These are phyloP conservation scores for Suillus luteus DNA, from an alignment of 768 basidiomycete species.

Conservation along the genomic window DNA sequence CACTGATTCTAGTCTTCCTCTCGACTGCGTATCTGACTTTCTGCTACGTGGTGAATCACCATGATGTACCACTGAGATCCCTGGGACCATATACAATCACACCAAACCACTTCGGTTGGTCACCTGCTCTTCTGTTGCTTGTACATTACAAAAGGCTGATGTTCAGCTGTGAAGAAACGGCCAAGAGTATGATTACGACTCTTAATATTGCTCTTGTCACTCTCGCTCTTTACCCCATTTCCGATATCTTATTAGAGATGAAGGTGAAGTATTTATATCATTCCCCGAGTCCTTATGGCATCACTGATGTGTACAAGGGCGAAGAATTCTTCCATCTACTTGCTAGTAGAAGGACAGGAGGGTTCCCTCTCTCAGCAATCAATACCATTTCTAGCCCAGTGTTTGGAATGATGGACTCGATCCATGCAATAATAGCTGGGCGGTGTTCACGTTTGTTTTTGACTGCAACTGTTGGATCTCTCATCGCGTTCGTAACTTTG, in stretches of 20 bases:
- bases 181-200: conserved; percentile 31
- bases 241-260: conserved; percentile 19
- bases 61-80: conserved; percentile 27
- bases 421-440: conserved; percentile 20
- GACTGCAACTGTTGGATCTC: conserved; percentile 19
- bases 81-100: conserved; percentile 25
- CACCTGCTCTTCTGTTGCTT: neutral
- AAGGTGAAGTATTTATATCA: conserved; percentile 15
- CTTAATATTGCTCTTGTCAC: conserved; percentile 32
- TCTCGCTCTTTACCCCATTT: conserved; percentile 30
- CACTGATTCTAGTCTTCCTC: conserved; percentile 27
- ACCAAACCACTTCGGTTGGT: conserved; percentile 24
- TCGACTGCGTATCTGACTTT: conserved; percentile 33
- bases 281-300: neutral
- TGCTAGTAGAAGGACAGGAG: conserved; percentile 7
- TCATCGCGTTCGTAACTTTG: conserved; percentile 22
- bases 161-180: conserved; percentile 20
- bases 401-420: conserved; percentile 20
- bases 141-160: neutral
- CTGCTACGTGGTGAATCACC: conserved; percentile 29
- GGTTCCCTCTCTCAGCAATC: conserved; percentile 28
- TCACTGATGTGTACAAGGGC: conserved; percentile 15
- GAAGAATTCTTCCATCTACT: conserved; percentile 33
- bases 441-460: conserved; percentile 29
- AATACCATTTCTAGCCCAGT: conserved; percentile 29